These are phyloP conservation scores for Paecilomyces sp. DNA, from an alignment of 2,329 filamentous ascomycete genomes.

Conservation along the genomic window DNA sequence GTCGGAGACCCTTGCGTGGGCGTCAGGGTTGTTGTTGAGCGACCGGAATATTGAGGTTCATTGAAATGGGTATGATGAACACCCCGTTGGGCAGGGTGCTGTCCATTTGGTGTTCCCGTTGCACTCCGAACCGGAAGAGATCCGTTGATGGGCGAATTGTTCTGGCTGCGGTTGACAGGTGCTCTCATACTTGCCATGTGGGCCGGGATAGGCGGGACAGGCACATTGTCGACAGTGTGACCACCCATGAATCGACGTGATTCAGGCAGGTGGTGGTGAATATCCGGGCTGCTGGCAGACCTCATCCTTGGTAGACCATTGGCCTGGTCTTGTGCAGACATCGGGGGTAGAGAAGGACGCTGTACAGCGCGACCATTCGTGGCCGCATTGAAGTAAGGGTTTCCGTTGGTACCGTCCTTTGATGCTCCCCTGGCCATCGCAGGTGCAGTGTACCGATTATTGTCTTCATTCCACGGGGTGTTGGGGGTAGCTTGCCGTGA, in stretches of 20 bases:
- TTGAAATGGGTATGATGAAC: constrained; percentile 28
- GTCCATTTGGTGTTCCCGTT: constrained; percentile 63
- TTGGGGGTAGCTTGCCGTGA: constrained; percentile 65
- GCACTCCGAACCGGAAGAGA: constrained; percentile 60
- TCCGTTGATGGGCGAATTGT: constrained; percentile 65
- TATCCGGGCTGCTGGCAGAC: constrained; percentile 93
- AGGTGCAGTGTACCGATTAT: constrained; percentile 80
- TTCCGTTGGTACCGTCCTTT: constrained; percentile 61
- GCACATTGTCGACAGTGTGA: constrained; percentile 50
- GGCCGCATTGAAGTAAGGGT: constrained; percentile 56
- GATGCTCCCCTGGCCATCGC: constrained; percentile 77
- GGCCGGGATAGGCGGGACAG: constrained; percentile 69
- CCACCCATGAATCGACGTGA: constrained; percentile 44
- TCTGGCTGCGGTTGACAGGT: constrained; percentile 68
- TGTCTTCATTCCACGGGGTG: constrained; percentile 63
- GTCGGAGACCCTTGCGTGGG: constrained; percentile 12
- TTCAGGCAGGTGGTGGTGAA: constrained; percentile 59
- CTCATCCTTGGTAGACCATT: constrained; percentile 64
- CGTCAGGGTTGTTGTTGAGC: constrained; percentile 15
- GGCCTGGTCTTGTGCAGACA: constrained; percentile 51
- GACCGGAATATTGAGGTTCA: constrained; percentile 31
- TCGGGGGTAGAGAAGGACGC: constrained; percentile 71
- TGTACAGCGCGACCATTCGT: constrained; percentile 52
- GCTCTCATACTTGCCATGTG: constrained; percentile 56
- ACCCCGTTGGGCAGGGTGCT: constrained; percentile 50